These are phyloP conservation scores for Cladochytrium replicatum DNA, from an alignment of 192 early-diverging fungal species.

Conservation along the genomic window DNA sequence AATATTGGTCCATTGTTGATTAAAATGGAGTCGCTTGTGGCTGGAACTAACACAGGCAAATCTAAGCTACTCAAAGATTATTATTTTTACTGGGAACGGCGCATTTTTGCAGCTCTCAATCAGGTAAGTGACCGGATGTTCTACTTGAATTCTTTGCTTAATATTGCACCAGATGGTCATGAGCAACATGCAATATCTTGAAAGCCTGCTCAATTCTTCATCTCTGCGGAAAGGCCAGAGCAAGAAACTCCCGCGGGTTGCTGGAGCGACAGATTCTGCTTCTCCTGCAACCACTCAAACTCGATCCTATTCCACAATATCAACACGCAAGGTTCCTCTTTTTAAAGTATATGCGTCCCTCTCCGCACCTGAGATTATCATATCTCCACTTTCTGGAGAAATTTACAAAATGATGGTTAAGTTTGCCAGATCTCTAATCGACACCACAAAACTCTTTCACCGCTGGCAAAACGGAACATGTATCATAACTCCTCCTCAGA, in stretches of 20 bases:
- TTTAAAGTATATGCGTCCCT: slow-evolving; percentile 48
- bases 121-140: slow-evolving; percentile 27
- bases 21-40: slow-evolving; percentile 54
- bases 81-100: slow-evolving; percentile 46
- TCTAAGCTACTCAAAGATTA: slow-evolving; percentile 50
- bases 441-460: slow-evolving; percentile 51
- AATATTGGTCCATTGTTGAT: slow-evolving; percentile 53
- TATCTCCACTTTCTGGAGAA: slow-evolving; percentile 41
- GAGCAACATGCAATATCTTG: slow-evolving; percentile 40
- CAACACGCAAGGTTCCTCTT: slow-evolving; percentile 26
- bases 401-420: slow-evolving; percentile 57
- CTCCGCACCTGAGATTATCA: slow-evolving; percentile 50
- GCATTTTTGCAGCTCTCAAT: slow-evolving; percentile 38
- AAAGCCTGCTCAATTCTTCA: slow-evolving; percentile 23
- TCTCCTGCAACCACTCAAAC: slow-evolving; percentile 4
- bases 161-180: slow-evolving; percentile 37
- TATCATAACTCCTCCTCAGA: slow-evolving; percentile 47
- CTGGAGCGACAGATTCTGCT: too few relatives aligned
- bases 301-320: slow-evolving; percentile 6
- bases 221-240: slow-evolving; percentile 17
- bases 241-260: too few relatives aligned
- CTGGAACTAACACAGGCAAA: slow-evolving; percentile 51
- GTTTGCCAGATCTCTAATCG: slow-evolving; percentile 43
- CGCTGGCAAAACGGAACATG: slow-evolving; percentile 56
- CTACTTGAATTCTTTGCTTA: neutral